Evolutionary conservation across 495 filamentous ascomycete species (phyloP), one percentile per base, ranked within the genome.

Genomic region (Tuber brumale): DNA sequence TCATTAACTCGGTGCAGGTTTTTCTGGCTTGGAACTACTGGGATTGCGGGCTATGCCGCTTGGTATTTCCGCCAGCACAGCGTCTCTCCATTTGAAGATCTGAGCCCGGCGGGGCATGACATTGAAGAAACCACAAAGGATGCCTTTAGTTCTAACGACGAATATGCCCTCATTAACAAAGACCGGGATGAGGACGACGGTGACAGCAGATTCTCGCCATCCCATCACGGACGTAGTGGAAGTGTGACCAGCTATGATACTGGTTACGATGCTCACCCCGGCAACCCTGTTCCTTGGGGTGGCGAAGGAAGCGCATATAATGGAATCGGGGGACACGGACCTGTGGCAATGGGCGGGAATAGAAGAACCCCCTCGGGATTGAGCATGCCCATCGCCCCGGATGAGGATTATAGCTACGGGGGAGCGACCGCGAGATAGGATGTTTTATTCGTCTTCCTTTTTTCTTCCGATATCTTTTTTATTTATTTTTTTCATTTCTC

Each of bases 1-100:
- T 83, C 79, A 80, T 75, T 44, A 27, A 70, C 61, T 27, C 23
- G 18, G 44, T 70, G 72, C 78, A 97, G 93, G 84, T 83, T 97
- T 45, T 87, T 92, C 79, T 97, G 94, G 85, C 83, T 87, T 76
- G 82, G 88, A 18, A 94, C 94, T 6, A 89, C 89, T 71, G 89
- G 87, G 74, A 87, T 97, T 72, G 94, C 93, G 75, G 86, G 93
- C 81, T 92, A 93, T 85, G 91, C 90, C 71, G 87, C 93, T 73
- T 87, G 90, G 81, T 91, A 94, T 85, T 97, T 91, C 87, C 89
- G 91, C 76, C 89, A 89, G 74, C 90, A 93, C 78, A 92, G 93
- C 76, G 61, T 79, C 73, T 83, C 82, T 6, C 82, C 82, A 1
- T 81, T 79, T 71, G 82, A 83, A 73, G 81, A 82, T 43, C 73